Percentiles rank a stretch among this genome's conserved stretches.
phyloP scores from a whole-genome alignment of 306 rosid species.

The Prunus salicina region DNA sequence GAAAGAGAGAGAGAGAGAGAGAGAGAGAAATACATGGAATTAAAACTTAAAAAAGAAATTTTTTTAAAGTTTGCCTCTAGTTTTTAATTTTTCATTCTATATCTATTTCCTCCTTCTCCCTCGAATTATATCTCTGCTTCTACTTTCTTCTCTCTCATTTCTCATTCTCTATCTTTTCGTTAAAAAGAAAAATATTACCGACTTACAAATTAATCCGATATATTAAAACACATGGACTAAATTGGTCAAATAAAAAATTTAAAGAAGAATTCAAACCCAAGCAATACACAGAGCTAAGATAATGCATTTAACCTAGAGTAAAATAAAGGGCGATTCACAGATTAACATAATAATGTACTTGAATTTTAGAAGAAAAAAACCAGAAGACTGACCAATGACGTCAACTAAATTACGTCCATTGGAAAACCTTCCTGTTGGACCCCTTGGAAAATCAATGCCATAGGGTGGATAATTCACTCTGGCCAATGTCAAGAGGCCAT shows the following conservation, averaged over 20 bases:
- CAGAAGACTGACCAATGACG: slow-evolving; percentile 38
- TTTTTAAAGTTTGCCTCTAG: too few species aligned
- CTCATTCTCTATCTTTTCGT: neutral
- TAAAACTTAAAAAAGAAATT: too few species aligned
- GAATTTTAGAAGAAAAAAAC: neutral
- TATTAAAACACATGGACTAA: neutral
- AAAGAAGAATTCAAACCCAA: too few species aligned
- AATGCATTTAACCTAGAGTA: neutral
- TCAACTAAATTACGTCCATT: slow-evolving; percentile 44
- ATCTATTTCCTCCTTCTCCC: too few species aligned
- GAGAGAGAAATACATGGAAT: neutral
- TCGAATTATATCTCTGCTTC: too few species aligned
- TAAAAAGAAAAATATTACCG: neutral
- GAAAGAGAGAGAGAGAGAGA: too few species aligned
- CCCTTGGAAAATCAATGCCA: slow-evolving; percentile 49
- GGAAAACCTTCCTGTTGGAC: slow-evolving; percentile 54
- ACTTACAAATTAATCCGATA: neutral
- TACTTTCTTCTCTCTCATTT: too few species aligned
- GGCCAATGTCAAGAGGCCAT: slow-evolving; percentile 15
- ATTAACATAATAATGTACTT: neutral
- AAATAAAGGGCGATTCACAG: neutral
- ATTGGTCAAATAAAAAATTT: neutral
- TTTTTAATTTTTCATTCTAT: too few species aligned
- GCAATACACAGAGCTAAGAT: neutral
- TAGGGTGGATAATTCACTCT: slow-evolving; percentile 50